These are phyloP conservation scores for Sphagnum tenellum DNA, from an alignment of 225 moss, liverwort and hornwort species.

Conservation along the genomic window DNA sequence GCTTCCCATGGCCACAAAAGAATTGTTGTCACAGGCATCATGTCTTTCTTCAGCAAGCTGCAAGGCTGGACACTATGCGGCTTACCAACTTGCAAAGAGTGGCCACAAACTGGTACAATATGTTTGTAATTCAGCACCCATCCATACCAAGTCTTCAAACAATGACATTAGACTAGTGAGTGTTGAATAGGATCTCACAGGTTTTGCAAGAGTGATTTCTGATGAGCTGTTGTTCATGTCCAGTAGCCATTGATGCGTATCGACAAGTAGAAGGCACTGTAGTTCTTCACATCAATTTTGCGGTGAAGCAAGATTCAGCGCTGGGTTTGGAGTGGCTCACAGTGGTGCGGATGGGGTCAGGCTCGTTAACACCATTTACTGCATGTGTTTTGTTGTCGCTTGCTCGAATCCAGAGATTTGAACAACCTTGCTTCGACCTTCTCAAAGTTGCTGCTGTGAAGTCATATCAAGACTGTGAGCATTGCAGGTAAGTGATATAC, in stretches of 20 bases:
- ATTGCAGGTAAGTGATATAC: conserved; percentile 43
- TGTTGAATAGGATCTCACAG: no score
- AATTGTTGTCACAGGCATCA: conserved; percentile 59
- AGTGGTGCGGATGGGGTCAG: conserved; percentile 51
- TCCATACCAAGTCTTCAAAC: no score
- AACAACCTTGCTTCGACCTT: conserved; percentile 67
- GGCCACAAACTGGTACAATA: background rate
- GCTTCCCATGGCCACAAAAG: conserved; percentile 80
- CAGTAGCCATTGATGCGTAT: conserved; percentile 45
- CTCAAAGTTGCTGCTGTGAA: conserved; percentile 64
- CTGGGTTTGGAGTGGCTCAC: conserved; percentile 76
- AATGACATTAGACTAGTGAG: no score
- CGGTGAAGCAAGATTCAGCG: conserved; percentile 79
- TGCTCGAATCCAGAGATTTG: conserved; percentile 84
- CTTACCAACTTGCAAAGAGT: conserved; percentile 26
- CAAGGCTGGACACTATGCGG: conserved; percentile 26
- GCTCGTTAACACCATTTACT: conserved; percentile 54
- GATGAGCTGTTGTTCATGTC: no score
- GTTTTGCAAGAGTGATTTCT: no score
- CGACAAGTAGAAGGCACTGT: conserved; percentile 83
- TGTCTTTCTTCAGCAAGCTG: conserved; percentile 74
- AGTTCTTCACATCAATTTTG: conserved; percentile 83
- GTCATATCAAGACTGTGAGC: conserved; percentile 69
- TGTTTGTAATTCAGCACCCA: no score
- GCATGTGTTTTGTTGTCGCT: conserved; percentile 78